Evolutionary conservation across 2,329 filamentous ascomycete species (phyloP).

Genomic region (Aspergillus sergii): DNA sequence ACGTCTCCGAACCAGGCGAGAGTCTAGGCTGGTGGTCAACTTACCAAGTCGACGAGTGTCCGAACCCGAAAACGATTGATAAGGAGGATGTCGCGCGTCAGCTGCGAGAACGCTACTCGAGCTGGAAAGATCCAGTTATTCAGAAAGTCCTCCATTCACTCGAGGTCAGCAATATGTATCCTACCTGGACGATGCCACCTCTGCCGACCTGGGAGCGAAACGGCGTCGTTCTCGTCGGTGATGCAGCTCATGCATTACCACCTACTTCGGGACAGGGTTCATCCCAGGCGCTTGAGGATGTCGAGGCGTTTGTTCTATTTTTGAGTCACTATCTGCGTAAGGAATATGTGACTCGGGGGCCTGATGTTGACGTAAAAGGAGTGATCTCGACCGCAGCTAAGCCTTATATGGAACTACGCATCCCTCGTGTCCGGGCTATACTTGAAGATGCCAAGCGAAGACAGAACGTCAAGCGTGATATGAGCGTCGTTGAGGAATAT

Average conservation of each 20-base stretch:
- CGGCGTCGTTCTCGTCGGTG: constrained; percentile 57
- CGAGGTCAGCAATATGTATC: constrained; percentile 48
- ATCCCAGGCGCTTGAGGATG: constrained; percentile 60
- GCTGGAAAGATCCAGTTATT: constrained; percentile 53
- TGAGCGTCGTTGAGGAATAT: constrained; percentile 38
- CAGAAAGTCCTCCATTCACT: constrained; percentile 42
- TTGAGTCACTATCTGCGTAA: constrained; percentile 34
- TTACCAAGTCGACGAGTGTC: constrained; percentile 36
- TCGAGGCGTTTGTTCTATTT: constrained; percentile 50
- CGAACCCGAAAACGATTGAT: constrained; percentile 35
- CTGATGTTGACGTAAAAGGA: constrained; percentile 17
- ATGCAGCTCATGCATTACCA: constrained; percentile 60
- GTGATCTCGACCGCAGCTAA: constrained; percentile 31
- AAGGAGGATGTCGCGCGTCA: constrained; percentile 35
- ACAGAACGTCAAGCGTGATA: constrained; percentile 38
- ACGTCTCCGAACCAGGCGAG: constrained; percentile 33
- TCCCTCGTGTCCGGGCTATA: constrained; percentile 38
- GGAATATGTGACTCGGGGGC: constrained; percentile 5
- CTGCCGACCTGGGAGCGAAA: constrained; percentile 52
- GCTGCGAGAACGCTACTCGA: constrained; percentile 43
- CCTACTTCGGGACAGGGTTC: constrained; percentile 59
- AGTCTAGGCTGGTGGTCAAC: constrained; percentile 52
- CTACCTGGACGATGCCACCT: constrained; percentile 51
- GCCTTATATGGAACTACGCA: constrained; percentile 37
- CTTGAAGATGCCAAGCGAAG: constrained; percentile 34